phyloP scores from a whole-genome alignment of 257 asterid genomes.

The Salvia miltiorrhiza region DNA sequence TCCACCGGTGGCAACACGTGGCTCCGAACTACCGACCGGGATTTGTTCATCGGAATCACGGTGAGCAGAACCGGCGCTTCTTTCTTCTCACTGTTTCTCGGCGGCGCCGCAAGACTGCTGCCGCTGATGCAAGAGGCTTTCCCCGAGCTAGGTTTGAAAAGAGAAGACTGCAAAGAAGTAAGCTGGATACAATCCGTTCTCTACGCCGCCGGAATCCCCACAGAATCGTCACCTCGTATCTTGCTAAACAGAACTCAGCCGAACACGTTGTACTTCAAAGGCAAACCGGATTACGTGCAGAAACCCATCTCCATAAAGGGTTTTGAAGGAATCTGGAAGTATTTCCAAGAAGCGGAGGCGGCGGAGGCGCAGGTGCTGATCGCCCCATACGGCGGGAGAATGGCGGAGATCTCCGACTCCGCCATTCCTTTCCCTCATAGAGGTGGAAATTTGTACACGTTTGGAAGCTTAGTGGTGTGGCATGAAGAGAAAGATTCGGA shows the following conservation, averaged over 20 bases:
- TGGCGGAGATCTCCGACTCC: slow-evolving; percentile 1
- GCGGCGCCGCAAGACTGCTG: slow-evolving; percentile 16
- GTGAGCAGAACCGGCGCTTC: slow-evolving; percentile 2
- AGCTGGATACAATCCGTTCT: slow-evolving; percentile 24
- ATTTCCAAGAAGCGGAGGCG: slow-evolving; percentile 8
- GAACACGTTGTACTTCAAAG: neutral
- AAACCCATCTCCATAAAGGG: neutral
- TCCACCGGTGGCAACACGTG: neutral
- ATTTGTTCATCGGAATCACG: neutral
- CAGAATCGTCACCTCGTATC: neutral
- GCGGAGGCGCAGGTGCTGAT: neutral
- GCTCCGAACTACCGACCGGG: neutral
- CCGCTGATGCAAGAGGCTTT: neutral
- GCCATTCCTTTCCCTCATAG: slow-evolving; percentile 24
- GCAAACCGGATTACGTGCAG: slow-evolving; percentile 21
- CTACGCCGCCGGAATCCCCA: neutral
- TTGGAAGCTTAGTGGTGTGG: neutral
- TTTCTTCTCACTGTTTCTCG: slow-evolving; percentile 6
- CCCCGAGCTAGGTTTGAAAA: slow-evolving; percentile 26
- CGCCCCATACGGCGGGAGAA: slow-evolving; percentile 28
- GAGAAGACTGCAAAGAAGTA: slow-evolving; percentile 24
- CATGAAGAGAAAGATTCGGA: neutral
- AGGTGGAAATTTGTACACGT: slow-evolving; percentile 10
- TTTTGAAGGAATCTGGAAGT: neutral
- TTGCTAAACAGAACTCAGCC: neutral